These are phyloP conservation scores for Dovyalis caffra DNA, from an alignment of 345 rosid species.

Conservation along the genomic window DNA sequence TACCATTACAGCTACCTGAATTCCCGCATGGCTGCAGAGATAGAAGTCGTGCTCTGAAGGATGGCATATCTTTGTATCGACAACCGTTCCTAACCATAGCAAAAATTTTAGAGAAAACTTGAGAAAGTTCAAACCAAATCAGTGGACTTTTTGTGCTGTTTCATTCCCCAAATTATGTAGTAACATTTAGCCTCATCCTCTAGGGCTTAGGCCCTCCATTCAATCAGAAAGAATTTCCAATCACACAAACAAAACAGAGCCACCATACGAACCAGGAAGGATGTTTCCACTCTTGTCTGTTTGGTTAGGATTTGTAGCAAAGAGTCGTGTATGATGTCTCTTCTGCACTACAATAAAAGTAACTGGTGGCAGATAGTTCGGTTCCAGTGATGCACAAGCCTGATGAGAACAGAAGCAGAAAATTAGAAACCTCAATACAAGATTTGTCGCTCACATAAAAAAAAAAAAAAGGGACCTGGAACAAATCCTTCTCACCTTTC, in stretches of 20 bases:
- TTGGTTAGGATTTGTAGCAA: not conserved
- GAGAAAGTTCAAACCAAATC: not conserved
- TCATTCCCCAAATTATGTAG: no score
- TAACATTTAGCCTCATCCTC: no score
- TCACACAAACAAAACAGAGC: not conserved
- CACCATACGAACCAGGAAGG: not conserved
- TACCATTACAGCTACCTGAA: not conserved
- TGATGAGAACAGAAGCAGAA: not conserved
- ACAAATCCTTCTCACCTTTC: not conserved
- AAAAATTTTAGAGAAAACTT: not conserved
- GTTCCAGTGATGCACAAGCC: slow-evolving; percentile 1
- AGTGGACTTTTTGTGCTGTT: no score
- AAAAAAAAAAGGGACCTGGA: not conserved
- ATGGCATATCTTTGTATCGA: slow-evolving; percentile 14
- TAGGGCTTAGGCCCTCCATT: no score
- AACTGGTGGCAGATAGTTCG: not conserved
- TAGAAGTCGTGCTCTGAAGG: slow-evolving; percentile 8
- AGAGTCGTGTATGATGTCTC: not conserved
- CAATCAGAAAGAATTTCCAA: no score
- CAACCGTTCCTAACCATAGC: slow-evolving; percentile 1
- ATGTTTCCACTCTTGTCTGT: not conserved
- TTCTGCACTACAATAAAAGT: not conserved
- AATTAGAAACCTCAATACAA: not conserved
- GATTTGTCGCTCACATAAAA: not conserved
- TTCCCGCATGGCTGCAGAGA: slow-evolving; percentile 13